Base-by-base conservation (phyloP, 148 eudicot species). In the Nepenthes mirabilis region DNA sequence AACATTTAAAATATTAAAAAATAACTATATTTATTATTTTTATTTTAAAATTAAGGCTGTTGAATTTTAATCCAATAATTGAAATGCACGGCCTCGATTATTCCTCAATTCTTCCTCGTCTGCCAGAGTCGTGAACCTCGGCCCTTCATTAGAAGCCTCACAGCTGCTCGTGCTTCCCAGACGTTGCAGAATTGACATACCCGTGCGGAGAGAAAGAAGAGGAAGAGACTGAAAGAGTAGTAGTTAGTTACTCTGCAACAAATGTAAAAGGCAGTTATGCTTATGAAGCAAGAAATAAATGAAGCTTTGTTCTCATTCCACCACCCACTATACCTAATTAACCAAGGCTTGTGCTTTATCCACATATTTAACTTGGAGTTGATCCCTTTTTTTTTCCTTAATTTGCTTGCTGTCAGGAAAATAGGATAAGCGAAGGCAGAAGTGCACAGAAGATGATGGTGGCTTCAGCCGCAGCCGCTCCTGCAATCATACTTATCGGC, bases 401-500 rank as follows among this genome's bases (percentile, higher is more conserved):
- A 23, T 23, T 23, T 23, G 23, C 23, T 40, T 61, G 60, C 59
- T 43, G 59, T 55, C 60, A 32, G 12, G 34, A 3, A 32, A 58
- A 13, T 9, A 58, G 34, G 23, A 11, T 65, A 14, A 8, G 47
- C 43, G 60, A 34, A 52, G 4, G 23, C 48, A 8, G 40, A 62
- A 34, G 40, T 14, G 2, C 33, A 51, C 33, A 48, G 11, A n/a
- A 56, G 13, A 12, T 14, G 37, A 71, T 71, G 73, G 51, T 58
- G 13, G 65, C 60, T 66, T 59, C 80, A 59, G 64, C 74, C 58
- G 61, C 72, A 58, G 6, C 45, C 8, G 45, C 45, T 40, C 81
- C 97, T 43, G 60, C 80, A 34, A 90, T 76, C 51, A 77, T 90
- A 65, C 80, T 90, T 35, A 71, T 86, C 12, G 95, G 84, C 52